phyloP scores from a whole-genome alignment of 2,329 filamentous ascomycete genomes.

The Aspergillus sojae region DNA sequence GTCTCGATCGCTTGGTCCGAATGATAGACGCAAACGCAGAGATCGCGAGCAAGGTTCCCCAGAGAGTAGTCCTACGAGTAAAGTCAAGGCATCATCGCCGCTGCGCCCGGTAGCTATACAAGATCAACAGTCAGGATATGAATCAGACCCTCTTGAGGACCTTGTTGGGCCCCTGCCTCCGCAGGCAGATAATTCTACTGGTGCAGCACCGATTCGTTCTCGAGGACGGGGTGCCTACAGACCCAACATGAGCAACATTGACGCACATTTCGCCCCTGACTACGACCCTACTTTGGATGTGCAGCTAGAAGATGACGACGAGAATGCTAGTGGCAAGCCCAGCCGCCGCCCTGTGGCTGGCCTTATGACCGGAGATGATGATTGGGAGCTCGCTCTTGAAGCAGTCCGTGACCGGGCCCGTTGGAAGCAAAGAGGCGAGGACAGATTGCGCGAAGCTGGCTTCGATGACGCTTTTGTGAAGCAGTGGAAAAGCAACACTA shows the following conservation, averaged over 20 bases:
- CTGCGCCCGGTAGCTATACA: not conserved
- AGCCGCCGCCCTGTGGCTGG: slow-evolving; percentile 43
- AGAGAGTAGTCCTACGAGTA: not conserved
- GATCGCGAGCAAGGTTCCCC: slow-evolving; percentile 15
- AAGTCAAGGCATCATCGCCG: slow-evolving; percentile 5
- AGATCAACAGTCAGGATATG: slow-evolving; percentile 25
- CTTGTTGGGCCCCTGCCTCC: slow-evolving; percentile 73
- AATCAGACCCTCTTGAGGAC: slow-evolving; percentile 73
- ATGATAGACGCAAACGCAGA: slow-evolving; percentile 19
- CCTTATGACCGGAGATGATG: slow-evolving; percentile 57
- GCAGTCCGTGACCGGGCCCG: slow-evolving; percentile 76
- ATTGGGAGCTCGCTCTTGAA: slow-evolving; percentile 82
- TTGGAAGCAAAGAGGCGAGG: slow-evolving; percentile 74
- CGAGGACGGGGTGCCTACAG: slow-evolving; percentile 71
- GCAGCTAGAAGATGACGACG: slow-evolving; percentile 51
- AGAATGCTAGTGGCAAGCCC: slow-evolving; percentile 59
- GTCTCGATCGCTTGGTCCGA: slow-evolving; percentile 20
- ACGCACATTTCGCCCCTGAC: slow-evolving; percentile 72
- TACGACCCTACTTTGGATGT: slow-evolving; percentile 59
- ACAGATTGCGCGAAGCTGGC: slow-evolving; percentile 74
- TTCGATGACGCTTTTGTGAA: slow-evolving; percentile 75
- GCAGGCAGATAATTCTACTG: slow-evolving; percentile 39
- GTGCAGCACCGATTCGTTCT: slow-evolving; percentile 48
- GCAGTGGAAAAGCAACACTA: slow-evolving; percentile 68
- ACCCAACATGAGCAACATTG: slow-evolving; percentile 67